Base-by-base conservation (phyloP, 2,329 filamentous ascomycete genomes). In the Epichloe baconii region DNA sequence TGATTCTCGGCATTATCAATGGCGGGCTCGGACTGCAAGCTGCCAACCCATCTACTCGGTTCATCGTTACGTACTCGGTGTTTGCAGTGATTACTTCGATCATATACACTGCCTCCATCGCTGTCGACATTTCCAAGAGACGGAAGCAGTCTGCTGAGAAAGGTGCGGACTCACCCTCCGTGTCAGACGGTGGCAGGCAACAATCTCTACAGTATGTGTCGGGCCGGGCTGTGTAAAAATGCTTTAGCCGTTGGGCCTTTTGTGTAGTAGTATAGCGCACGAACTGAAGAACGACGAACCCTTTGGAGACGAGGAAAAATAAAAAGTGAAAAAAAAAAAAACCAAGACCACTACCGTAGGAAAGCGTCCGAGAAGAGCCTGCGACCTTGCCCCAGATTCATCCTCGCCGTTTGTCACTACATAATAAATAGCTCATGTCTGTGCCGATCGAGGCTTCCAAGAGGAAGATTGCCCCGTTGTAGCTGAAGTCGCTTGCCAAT, bases 21-120 rank as follows among this genome's bases (percentile, higher is more conserved):
- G 82, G 81, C 52, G 82, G 80, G 0, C 63, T 85, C 4, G 82
- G 82, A 3, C 65, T 85, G 23, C 54, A 73, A 55, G 67, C 82
- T 17, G 68, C 76, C 1, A 55, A 58, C n/a, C 70, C 72, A 1
- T 56, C 64, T 0, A 63, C 54, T 2, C 58, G 62, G 12, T 72
- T 74, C 44, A 62, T 76, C 50, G 71, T 78, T 48, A 77, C 73
- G 0, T 85, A 83, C 62, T 64, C 72, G 0, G 74, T 83, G 3
- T 64, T 83, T 23, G 71, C 79, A 0, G 77, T 64, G 7, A 57
- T 82, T 8, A 59, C 78, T 17, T 71, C 68, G 40, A 38, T 70
- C 5, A 52, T 66, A 3, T 83, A 82, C 58, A 48, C 69, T 10
- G 61, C 57, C 2, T 12, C 23, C 14, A 11, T 47, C 12, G n/a